A percentile compares a stretch with the other conserved stretches of the same genome.
Evolutionary conservation across 2,329 filamentous ascomycete genomes (phyloP).

Genomic region (Sporothrix schenckii): DNA sequence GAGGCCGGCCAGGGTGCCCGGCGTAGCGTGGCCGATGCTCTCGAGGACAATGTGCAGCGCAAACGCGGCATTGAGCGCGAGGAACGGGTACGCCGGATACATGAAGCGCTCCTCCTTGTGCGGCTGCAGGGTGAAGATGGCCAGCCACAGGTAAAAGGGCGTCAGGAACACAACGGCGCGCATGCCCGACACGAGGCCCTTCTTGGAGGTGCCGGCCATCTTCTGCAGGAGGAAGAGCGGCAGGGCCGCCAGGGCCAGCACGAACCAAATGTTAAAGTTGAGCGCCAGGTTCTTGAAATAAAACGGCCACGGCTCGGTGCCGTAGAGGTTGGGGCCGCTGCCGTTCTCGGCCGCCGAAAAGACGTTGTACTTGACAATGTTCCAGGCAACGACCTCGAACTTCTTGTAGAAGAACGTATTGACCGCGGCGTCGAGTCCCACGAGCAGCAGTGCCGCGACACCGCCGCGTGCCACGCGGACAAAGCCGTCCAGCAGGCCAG

Average conservation of each 20-base stretch:
- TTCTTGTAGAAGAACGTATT: slow-evolving; percentile 87
- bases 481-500: slow-evolving; percentile 62
- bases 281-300: slow-evolving; percentile 88
- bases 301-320: slow-evolving; percentile 95
- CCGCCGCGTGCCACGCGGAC: slow-evolving; percentile 68
- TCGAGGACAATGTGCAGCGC: slow-evolving; percentile 78
- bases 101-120: slow-evolving; percentile 99
- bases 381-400: slow-evolving; percentile 76
- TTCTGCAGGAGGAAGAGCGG: slow-evolving; percentile 78
- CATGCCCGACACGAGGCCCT: slow-evolving; percentile 69
- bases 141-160: slow-evolving; percentile 94
- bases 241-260: slow-evolving; percentile 72
- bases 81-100: slow-evolving; percentile 92
- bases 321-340: slow-evolving; percentile 88
- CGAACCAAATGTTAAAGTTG: slow-evolving; percentile 95
- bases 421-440: slow-evolving; percentile 64
- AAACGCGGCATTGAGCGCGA: slow-evolving; percentile 85
- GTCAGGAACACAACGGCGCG: slow-evolving; percentile 76
- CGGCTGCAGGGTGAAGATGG: slow-evolving; percentile 86
- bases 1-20: slow-evolving; percentile 67
- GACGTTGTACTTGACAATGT: slow-evolving; percentile 95
- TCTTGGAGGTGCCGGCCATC: slow-evolving; percentile 60
- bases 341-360: slow-evolving; percentile 77
- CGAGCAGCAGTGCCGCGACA: slow-evolving; percentile 65
- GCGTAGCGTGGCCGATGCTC: slow-evolving; percentile 71